Conservation (phyloP, 83 land plant species). For the Larix sibirica region DNA sequence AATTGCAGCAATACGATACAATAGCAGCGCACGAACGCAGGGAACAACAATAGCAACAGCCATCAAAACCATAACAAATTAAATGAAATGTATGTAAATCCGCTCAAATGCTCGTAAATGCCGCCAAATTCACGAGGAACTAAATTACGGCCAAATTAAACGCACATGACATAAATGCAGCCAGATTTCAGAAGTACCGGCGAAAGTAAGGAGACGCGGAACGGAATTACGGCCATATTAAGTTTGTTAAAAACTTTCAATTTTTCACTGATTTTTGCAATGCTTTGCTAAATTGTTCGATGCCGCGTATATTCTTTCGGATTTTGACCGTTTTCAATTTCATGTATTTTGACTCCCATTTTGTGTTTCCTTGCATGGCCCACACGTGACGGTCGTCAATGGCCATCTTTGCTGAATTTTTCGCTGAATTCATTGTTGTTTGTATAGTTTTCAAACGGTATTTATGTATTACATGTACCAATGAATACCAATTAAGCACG, state of each 20-base stretch:
- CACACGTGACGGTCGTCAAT: no score
- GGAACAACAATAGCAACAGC: no score
- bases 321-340: no score
- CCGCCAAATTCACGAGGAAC: background rate
- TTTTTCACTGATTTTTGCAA: no score
- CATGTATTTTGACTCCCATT: background rate
- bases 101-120: background rate
- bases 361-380: background rate
- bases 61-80: background rate
- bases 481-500: no score
- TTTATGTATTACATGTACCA: no score
- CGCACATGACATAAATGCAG: background rate
- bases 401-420: no score
- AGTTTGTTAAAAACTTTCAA: background rate
- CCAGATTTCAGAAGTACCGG: no score
- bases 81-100: constrained; percentile 1
- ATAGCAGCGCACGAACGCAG: background rate
- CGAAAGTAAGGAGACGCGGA: background rate
- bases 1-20: background rate
- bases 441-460: no score
- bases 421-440: no score
- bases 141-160: background rate
- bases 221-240: background rate
- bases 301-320: no score
- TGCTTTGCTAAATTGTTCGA: no score